Base-by-base conservation (phyloP, 805 yeast species). In the Starmerella asiatica region DNA sequence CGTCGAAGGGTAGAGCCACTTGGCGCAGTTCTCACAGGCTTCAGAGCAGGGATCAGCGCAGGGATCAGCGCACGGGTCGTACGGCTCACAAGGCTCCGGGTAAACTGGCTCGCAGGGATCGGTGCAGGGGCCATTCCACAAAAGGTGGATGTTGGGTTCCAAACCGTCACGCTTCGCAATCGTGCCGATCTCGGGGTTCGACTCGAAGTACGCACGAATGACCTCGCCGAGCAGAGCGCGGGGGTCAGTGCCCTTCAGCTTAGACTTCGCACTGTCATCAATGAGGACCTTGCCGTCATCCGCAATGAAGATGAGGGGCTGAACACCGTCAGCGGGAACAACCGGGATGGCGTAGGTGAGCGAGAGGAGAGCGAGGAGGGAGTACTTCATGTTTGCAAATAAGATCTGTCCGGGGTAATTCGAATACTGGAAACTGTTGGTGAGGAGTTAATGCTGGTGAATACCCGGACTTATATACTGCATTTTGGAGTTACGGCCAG, bases 1-100 rank as follows among this genome's bases (percentile, higher is more conserved):
- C 11, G 42, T 40, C 37, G 42, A 23, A n/a, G 47, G 47, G 44
- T 44, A 44, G 44, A 40, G 34, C 42, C 42, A 40, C 32, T 40
- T 40, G 7, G 44, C 21, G 38, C 31, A 40, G 42, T n/a, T n/a
- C n/a, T n/a, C n/a, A n/a, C n/a, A n/a, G n/a, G n/a, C n/a, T n/a
- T n/a, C n/a, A n/a, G n/a, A n/a, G n/a, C n/a, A 14, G 35, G 34
- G 27, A 11, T 35, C 38, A 20, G 18, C 18, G 29, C 39, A 30
- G 12, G 40, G 40, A 18, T 37, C 40, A 32, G 36, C 36, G 36
- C 40, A 37, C 5, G 40, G 40, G 24, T 37, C 40, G 21, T 43
- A 40, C 11, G 38, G 37, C 24, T 38, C 29, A 17, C 42, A 28
- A 21, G 37, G 19, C 11, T 36, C 39, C 17, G 29, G n/a, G 28